Evolutionary conservation across 192 early-diverging fungal species (phyloP), one percentile per base, ranked within the genome.

Genomic region (Backusella morwellensis): DNA sequence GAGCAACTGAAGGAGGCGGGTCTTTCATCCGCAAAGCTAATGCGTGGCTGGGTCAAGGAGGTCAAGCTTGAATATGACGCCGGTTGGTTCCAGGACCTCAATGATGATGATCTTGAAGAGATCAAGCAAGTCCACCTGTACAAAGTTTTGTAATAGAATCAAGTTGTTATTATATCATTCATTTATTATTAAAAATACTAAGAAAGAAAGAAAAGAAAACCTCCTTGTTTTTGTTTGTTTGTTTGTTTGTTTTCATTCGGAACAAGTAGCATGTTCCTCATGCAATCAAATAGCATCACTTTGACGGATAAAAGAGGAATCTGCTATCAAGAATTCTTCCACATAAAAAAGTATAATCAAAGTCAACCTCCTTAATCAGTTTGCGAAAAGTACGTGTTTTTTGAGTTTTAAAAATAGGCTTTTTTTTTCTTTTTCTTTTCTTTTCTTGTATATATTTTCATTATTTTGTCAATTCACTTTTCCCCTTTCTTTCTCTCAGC

Each of bases 1-100:
- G 89, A 86, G n/a, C 89, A 90, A 34, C 80, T 90, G 35, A 84
- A 81, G 74, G 88, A 88, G 74, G 87, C 87, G 23, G 86, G 86
- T 38, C 71, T 89, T 6, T 83, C 85, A 4, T 74, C 85, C 15
- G 78, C 82, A 17, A 84, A 83, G 35, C 75, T 84, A 3, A 63
- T 82, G 77, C 66, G 72, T 26, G 80, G 80, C 2, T 89, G 88
- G 88, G 72, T 89, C 35, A 82, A 81, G 54, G 88, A 89, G 73
- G 68, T 89, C 67, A 85, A 84, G 36, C 47, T 90, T n/a, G 79
- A 80, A 15, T 80, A 84, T 32, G 83, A 81, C 0, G 83, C 79
- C 14, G 86, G 78, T 32, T 82, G 84, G 75, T 87, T 84, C 76
- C 84, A 85, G 14, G 83, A 87, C 47, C 73, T 89, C 32, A 82